Base-by-base conservation (phyloP, 2,329 filamentous ascomycete genomes). In the Aureobasidium namibiae region DNA sequence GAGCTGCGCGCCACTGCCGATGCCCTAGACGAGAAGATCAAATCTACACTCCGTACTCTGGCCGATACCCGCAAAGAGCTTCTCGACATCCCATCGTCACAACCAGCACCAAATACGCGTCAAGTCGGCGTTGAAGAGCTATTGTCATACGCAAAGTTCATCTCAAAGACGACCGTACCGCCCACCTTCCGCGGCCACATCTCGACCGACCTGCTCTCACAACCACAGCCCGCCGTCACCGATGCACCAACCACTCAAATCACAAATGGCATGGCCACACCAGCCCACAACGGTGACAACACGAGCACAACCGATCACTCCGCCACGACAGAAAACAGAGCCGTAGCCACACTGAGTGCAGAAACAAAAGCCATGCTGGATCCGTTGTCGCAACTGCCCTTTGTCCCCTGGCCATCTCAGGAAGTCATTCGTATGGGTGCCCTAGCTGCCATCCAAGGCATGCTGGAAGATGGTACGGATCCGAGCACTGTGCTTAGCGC, bases 141-240 rank as follows among this genome's bases (percentile, higher is more conserved):
- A 0, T 83, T 95, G 23, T 80, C 78, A 62, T 94, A 90, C 70
- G 90, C 89, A 23, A 86, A 87, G 44, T 85, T 86, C 63, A 94
- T 95, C 68, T 88, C 86, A 70, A 88, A 86, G 69, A 90, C 86
- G 64, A 92, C 90, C 0, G 80, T 90, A 13, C 89, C 90, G 0
- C 86, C 86, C 0, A 82, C 82, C 2, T 76, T 73, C 65, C 67
- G 68, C 63, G 39, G 53, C 33, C 58, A 41, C 33, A 60, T 58
- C 33, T 44, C 56, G 3, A 57, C 44, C 10, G 42, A 57, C 4
- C 16, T 54, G 14, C 18, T 36, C 4, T 46, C 42, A 6, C 31
- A 38, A 24, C 42, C 41, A 46, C 61, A 45, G 14, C 45, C 36
- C n/a, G 29, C 14, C 23, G 18, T 23, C 6, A 45, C 44, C 18